Evolutionary conservation across 2,329 filamentous ascomycete species (phyloP), one percentile per base, ranked within the genome.

Genomic region (Botrytis sinoallii): DNA sequence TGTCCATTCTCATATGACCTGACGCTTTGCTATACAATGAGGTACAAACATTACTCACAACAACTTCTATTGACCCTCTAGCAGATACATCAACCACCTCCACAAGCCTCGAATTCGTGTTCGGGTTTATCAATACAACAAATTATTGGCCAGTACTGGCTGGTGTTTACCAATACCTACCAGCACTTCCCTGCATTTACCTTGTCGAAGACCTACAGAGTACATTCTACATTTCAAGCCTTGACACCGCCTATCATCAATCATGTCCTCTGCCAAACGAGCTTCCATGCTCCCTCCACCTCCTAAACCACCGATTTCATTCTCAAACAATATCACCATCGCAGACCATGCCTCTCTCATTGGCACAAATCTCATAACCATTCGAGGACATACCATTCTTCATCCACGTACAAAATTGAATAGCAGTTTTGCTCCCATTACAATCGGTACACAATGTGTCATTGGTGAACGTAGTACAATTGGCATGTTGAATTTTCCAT

Each of bases 331-430:
- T 29, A 83, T 91, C 73, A 86, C 85, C 44, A 90, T 92, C 74
- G 87, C 89, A 79, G 89, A 91, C 76, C 87, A 87, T 74, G 89
- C 90, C 18, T 83, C 88, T 29, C 84, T 92, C 29, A 89, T 85
- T 29, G 96, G 96, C 76, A 90, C 88, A 3, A 88, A 97, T 81
- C 91, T 90, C 1, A 93, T 99, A 76, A 91, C 89, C 63, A 90
- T 98, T 76, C 91, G 91, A 73, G 87, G 92, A 38, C 91, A 94
- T 79, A 91, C 90, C 5, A 88, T 98, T 10, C 84, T 99, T n/a
- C 95, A 98, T 79, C 95, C 96, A 1, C 93, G 95, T 67, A 89
- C 91, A 25, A 90, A 91, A 75, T 88, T 98, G 73, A 92, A 94
- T 79, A 92, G 95, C 14, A 90, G 90, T 73, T 87, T 91, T 70